Percentiles rank a stretch among this genome's conserved stretches.
Conservation (phyloP, 192 early-diverging fungal species). For the Coemansia sp. region DNA sequence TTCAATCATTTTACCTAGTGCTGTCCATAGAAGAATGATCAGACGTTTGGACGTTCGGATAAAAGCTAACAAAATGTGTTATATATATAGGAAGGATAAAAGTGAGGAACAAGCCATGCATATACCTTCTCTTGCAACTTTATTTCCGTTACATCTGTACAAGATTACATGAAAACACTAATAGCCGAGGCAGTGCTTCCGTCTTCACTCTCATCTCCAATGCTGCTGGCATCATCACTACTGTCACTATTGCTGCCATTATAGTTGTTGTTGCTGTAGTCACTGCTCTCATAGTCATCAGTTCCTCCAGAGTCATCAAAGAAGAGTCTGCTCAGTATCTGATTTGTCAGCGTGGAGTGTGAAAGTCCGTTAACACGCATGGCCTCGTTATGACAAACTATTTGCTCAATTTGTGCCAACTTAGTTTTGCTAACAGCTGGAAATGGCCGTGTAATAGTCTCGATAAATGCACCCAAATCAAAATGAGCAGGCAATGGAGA, state of each 20-base stretch:
- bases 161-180: too few species aligned
- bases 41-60: too few species aligned
- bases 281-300: neutral
- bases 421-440: conserved; percentile 24
- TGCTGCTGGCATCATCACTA: too few species aligned
- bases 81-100: too few species aligned
- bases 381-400: neutral
- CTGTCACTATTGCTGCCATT: neutral
- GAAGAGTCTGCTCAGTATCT: conserved; percentile 25
- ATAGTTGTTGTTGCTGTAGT: conserved; percentile 3
- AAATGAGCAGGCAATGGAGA: conserved; percentile 8
- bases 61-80: too few species aligned
- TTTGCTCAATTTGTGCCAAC: conserved; percentile 7
- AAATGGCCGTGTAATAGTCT: conserved; percentile 12
- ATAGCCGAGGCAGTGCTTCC: too few species aligned
- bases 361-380: conserved; percentile 14
- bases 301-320: conserved; percentile 14
- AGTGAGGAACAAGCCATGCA: too few species aligned
- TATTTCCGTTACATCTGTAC: too few species aligned
- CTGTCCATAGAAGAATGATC: too few species aligned
- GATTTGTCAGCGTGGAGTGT: conserved; percentile 24
- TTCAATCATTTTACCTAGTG: too few species aligned
- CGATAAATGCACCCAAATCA: conserved; percentile 1
- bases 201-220: too few species aligned
- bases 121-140: too few species aligned